A percentile compares a stretch with the other conserved stretches of the same genome.
phyloP scores from a whole-genome alignment of 1,139 yeast species.

The Pichia inconspicua region DNA sequence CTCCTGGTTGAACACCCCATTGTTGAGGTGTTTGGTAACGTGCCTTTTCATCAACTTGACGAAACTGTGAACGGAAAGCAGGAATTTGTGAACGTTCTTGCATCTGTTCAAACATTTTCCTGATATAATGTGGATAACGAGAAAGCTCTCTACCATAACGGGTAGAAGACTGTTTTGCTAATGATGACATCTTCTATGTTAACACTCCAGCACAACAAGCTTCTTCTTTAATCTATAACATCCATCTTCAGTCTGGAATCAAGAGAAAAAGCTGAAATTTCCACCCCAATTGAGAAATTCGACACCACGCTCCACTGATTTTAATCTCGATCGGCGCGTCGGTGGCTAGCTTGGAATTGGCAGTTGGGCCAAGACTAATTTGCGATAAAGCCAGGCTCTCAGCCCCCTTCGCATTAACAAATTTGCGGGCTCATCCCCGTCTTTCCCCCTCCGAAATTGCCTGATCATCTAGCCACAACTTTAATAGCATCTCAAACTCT shows the following conservation, averaged over 20 bases:
- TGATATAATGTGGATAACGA: constrained; percentile 22
- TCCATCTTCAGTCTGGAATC: neutral
- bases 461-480: no score
- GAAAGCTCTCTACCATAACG: constrained; percentile 26
- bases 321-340: neutral
- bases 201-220: neutral
- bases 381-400: no score
- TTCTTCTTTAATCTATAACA: no score
- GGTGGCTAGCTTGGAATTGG: neutral
- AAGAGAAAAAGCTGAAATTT: neutral
- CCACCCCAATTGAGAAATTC: neutral
- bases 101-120: constrained; percentile 24
- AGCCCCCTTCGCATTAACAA: no score
- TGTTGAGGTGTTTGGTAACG: constrained; percentile 34
- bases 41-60: constrained; percentile 31
- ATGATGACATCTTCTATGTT: constrained; percentile 6
- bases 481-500: neutral
- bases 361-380: no score
- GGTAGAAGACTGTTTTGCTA: constrained; percentile 6
- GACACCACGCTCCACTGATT: no score
- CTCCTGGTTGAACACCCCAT: constrained; percentile 53
- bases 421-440: neutral
- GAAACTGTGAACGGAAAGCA: constrained; percentile 20
- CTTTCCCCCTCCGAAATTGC: neutral
- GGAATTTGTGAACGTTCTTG: constrained; percentile 26